A percentile compares a stretch with the other conserved stretches of the same genome.
These are phyloP conservation scores for Candida maesae DNA, from an alignment of 805 yeast genomes.

Conservation along the genomic window DNA sequence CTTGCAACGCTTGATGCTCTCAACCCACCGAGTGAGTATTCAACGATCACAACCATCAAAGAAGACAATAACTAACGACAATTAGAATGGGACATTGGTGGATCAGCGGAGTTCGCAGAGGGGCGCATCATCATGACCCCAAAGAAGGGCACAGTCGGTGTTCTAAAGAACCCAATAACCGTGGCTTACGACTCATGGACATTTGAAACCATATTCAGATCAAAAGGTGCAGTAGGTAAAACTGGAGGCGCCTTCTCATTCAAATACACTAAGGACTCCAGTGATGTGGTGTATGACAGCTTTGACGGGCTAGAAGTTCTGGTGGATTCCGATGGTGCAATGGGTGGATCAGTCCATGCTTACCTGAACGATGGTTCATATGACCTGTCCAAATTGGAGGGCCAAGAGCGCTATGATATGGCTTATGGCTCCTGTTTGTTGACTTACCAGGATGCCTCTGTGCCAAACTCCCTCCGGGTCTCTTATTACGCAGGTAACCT, in stretches of 20 bases:
- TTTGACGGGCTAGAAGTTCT: slow-evolving; percentile 65
- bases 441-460: slow-evolving; percentile 61
- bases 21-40: slow-evolving; percentile 19
- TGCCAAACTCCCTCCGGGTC: slow-evolving; percentile 66
- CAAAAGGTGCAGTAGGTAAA: slow-evolving; percentile 47
- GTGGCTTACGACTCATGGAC: slow-evolving; percentile 43
- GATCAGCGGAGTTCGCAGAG: slow-evolving; percentile 38
- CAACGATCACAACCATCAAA: too few relatives aligned
- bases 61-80: slow-evolving; percentile 8
- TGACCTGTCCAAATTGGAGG: slow-evolving; percentile 23
- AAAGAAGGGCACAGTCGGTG: slow-evolving; percentile 35
- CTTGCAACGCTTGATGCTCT: slow-evolving; percentile 29
- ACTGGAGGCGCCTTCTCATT: slow-evolving; percentile 57
- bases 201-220: slow-evolving; percentile 58
- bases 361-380: slow-evolving; percentile 57
- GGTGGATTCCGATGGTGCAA: slow-evolving; percentile 46
- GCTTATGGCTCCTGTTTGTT: slow-evolving; percentile 56
- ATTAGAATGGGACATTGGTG: slow-evolving; percentile 38
- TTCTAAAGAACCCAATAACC: slow-evolving; percentile 41
- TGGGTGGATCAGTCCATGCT: slow-evolving; percentile 52
- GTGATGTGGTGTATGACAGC: slow-evolving; percentile 46
- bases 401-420: slow-evolving; percentile 26
- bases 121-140: slow-evolving; percentile 57
- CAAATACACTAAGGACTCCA: slow-evolving; percentile 24
- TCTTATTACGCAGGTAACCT: slow-evolving; percentile 51